Evolutionary conservation across 805 yeast genomes (phyloP).

Genomic region (Pichia occidentalis): DNA sequence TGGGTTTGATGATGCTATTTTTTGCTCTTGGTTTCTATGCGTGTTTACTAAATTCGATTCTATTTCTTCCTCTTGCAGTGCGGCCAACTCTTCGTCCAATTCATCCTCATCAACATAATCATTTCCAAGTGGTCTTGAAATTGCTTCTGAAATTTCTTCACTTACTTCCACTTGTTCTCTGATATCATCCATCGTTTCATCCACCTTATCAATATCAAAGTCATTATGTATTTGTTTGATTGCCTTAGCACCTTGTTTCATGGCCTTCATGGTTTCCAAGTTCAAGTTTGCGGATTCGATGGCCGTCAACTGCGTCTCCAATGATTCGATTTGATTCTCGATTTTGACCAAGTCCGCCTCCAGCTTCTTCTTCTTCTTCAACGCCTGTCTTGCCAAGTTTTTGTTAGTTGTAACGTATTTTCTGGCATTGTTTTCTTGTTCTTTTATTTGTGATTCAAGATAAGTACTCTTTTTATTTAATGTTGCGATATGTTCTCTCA

Average conservation of each 20-base stretch:
- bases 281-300: slow-evolving; percentile 95
- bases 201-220: slow-evolving; percentile 93
- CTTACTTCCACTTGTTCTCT: slow-evolving; percentile 94
- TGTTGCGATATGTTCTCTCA: slow-evolving; percentile 84
- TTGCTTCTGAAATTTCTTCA: slow-evolving; percentile 94
- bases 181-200: slow-evolving; percentile 95
- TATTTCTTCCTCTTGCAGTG: slow-evolving; percentile 78
- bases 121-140: slow-evolving; percentile 83
- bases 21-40: slow-evolving; percentile 10
- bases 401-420: slow-evolving; percentile 67
- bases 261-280: slow-evolving; percentile 96
- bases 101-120: slow-evolving; percentile 83
- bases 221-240: slow-evolving; percentile 95
- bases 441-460: slow-evolving; percentile 74
- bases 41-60: slow-evolving; percentile 29
- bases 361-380: slow-evolving; percentile 78
- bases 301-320: slow-evolving; percentile 84
- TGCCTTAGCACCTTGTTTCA: slow-evolving; percentile 96
- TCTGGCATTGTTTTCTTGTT: slow-evolving; percentile 76
- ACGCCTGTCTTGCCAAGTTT: slow-evolving; percentile 71
- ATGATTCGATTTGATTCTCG: slow-evolving; percentile 80
- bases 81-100: slow-evolving; percentile 85
- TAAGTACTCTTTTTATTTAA: slow-evolving; percentile 77
- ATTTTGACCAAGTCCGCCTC: slow-evolving; percentile 75
- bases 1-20: slow-evolving; percentile 5